Evolutionary conservation across 2,329 filamentous ascomycete species (phyloP).

Genomic region (Salinomyces thailandicus): DNA sequence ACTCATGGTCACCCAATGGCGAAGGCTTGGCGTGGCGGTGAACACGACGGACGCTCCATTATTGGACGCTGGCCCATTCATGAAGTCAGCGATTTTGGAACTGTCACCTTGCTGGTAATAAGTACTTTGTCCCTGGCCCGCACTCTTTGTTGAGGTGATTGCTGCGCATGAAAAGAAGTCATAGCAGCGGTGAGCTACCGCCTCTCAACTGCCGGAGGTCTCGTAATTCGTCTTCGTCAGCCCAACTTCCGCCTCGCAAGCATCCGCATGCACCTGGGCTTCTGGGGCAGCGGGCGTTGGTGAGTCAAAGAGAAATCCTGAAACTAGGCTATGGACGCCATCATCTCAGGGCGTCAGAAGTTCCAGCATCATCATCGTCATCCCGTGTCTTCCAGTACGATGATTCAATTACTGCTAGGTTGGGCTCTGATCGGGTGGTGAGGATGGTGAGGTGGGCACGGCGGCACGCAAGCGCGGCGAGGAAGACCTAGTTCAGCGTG

Average conservation of each 20-base stretch:
- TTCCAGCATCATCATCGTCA: background rate
- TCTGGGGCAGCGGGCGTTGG: background rate
- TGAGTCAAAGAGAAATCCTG: background rate
- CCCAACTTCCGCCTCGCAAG: background rate
- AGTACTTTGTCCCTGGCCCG: too few species aligned
- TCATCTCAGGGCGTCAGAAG: background rate
- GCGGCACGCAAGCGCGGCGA: background rate
- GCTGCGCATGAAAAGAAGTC: too few species aligned
- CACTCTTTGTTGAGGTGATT: too few species aligned
- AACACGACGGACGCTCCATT: too few species aligned
- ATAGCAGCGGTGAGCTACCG: slow-evolving; percentile 4
- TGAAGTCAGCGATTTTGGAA: too few species aligned
- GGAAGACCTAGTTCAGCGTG: background rate
- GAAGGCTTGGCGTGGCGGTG: too few species aligned
- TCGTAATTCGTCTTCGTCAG: background rate
- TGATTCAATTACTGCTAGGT: slow-evolving; percentile 2
- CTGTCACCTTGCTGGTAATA: too few species aligned
- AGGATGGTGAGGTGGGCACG: background rate
- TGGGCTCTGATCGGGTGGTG: slow-evolving; percentile 2
- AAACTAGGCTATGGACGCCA: background rate
- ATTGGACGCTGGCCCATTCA: too few species aligned
- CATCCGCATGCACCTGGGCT: background rate
- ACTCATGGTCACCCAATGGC: too few species aligned
- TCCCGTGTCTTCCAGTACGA: background rate
- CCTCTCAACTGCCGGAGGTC: background rate